A percentile compares a stretch with the other conserved stretches of the same genome.
Evolutionary conservation across 192 early-diverging fungal genomes (phyloP).

Genomic region (Gryganskiella cystojenkinii): DNA sequence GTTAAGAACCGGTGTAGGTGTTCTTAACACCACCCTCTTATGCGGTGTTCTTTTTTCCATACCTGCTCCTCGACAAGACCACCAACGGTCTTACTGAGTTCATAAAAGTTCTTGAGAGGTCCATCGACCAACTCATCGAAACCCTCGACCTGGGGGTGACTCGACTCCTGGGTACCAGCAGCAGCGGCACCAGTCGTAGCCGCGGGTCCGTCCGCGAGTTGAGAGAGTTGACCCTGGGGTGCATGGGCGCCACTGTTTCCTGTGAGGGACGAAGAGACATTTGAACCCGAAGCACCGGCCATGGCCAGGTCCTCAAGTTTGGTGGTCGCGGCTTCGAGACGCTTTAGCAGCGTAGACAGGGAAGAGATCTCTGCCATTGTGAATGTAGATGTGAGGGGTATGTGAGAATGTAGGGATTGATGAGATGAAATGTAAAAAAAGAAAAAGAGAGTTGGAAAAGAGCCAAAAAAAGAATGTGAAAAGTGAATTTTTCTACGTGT

Average conservation of each 20-base stretch:
- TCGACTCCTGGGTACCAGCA: conserved; percentile 26
- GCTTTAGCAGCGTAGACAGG: conserved; percentile 82
- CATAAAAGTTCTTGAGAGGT: conserved; percentile 57
- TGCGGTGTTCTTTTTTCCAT: conserved; percentile 11
- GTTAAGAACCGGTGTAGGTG: too few species aligned
- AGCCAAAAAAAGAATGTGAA: neutral
- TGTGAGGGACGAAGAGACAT: conserved; percentile 51
- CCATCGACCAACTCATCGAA: conserved; percentile 62
- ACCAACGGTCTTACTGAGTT: conserved; percentile 62
- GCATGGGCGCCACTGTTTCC: conserved; percentile 47
- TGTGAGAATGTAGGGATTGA: too few species aligned
- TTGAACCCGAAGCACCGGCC: conserved; percentile 58
- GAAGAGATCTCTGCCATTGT: conserved; percentile 65
- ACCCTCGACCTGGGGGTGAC: conserved; percentile 61
- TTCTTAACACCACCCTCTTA: too few species aligned
- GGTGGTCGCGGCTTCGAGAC: conserved; percentile 91
- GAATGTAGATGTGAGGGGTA: neutral
- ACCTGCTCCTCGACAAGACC: conserved; percentile 69
- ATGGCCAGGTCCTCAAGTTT: conserved; percentile 89
- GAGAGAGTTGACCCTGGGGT: conserved; percentile 43
- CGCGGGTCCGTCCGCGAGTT: conserved; percentile 49
- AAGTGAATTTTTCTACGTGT: too few species aligned
- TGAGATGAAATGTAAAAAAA: neutral
- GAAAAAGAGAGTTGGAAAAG: neutral
- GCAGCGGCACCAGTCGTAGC: conserved; percentile 43